Base-by-base conservation (phyloP, 441 rosid genomes). In the Omphalea diandra region DNA sequence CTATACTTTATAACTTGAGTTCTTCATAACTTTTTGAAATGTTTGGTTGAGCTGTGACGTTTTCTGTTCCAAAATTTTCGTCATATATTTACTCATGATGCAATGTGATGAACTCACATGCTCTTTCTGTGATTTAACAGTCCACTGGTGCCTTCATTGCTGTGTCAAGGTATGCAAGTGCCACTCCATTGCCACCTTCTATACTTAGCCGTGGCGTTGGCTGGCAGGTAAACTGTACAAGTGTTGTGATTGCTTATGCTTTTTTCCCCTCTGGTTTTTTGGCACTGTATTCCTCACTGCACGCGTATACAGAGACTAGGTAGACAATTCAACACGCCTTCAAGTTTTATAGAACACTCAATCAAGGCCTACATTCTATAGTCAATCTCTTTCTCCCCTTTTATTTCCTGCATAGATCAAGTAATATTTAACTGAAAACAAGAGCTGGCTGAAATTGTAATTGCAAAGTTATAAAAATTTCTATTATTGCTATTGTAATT, bases 151-250 rank as follows among this genome's bases (percentile, higher is more conserved):
- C 87, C 57, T 93, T 89, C 82, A 79, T 90, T 75, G 95, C 89
- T 33, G 90, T 95, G 35, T 79, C 96, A 32, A 89, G 96, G 76
- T 95, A 85, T 76, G 96, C 98, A 61, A 87, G 97, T 53, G 97
- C 99, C 49, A 95, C 98, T 57, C 98, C 91, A 6, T 55, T 90
- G 33, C 97, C 98, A 60, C 98, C 99, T 73, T 93, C 99, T 31
- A 76, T 95, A 69, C 84, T 95, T 43, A 95, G 98, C 83, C 99
- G 97, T 10, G 99, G 99, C 60, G 96, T 83, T 88, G 97, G 97
- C 77, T 95, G 98, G 99, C 99, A 95, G 97, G 99, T 92, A n/a
- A n/a, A n/a, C n/a, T n/a, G n/a, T n/a, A 82, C 31, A 38, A 27
- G 54, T 35, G 68, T 41, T 49, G 27, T 57, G 59, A 15, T 58